Evolutionary conservation across 768 basidiomycete species (phyloP), one percentile per base, ranked within the genome.

Genomic region (Coprinellus micaceus): DNA sequence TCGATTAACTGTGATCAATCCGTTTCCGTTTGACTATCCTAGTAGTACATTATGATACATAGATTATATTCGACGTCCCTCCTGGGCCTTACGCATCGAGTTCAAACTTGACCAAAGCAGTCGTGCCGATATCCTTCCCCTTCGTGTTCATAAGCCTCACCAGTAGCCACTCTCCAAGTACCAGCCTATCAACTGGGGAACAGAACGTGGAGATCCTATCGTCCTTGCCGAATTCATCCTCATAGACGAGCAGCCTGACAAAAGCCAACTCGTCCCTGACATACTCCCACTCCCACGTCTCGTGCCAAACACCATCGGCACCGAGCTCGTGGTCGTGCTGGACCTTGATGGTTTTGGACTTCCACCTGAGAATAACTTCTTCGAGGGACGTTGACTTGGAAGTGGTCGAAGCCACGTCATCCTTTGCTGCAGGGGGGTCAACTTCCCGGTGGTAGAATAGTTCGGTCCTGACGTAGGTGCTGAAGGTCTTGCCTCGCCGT

Each of bases 241-340:
- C 71, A 44, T 68, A 70, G 4, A 77, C 62, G 22, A 69, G 58
- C 2, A 77, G 64, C 54, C 79, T 72, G 37, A 85, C 36, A 60
- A 85, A 84, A 3, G 79, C 74, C 29, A 85, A 61, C 11, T 81
- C 77, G 43, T 84, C 84, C 28, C 58, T 58, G 15, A 76, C 74
- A 48, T 76, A 80, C 49, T 76, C 73, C 78, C 80, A 86, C 56
- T 80, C 74, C 53, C 80, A 76, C 2, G 61, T 57, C 49, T 75
- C 70, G 26, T 77, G 71, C 75, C 74, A 79, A 55, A 77, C 52
- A 26, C 74, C 66, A 60, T 80, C 74, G 22, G 73, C 76, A 15
- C 69, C 73, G 9, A 59, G 60, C 7, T 66, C 69, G 15, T 63
- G 57, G 2, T 65, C 60, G 52, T 73, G 70, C 33, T 60, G 62